Evolutionary conservation across 257 asterid species (phyloP), one percentile per base, ranked within the genome.

Genomic region (Misopates orontium): DNA sequence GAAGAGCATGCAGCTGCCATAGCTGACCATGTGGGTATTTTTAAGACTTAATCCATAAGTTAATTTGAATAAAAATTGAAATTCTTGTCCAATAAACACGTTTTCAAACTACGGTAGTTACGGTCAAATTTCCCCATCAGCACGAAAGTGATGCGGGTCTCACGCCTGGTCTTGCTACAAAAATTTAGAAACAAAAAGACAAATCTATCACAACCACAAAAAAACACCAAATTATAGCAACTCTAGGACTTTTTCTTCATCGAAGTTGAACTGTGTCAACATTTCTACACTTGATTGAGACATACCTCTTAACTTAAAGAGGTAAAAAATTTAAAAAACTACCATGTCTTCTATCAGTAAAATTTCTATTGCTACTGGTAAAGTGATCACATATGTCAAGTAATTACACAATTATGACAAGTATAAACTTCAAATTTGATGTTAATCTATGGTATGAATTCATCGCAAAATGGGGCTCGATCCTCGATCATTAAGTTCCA

Each of bases 21-120:
- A 17, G 32, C 31, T 50, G 69, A 64, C 69, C 69, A 31, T 25
- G 69, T 18, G 50, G 21, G 10, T 44, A 47, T 31, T 28, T 19
- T 1, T 15, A 24, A 47, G 45, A 62, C 25, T 5, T 11, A 44
- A 8, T 10, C 8, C 44, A 47, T 9, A 60, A 40, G 44, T 17
- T 25, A 19, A 17, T 36, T 4, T 16, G 11, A 10, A 59, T 59
- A 1, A n/a, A 36, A 59, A 23, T 13, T 17, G 52, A 14, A 28
- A 16, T 7, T 32, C 11, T 10, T 51, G 31, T 49, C 20, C 19
- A 14, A n/a, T 28, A 18, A 50, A 32, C 60, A 50, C 44, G 56
- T 62, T 47, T 44, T 45, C 55, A 62, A 61, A 15, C 21, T 13
- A 20, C n/a, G 56, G 24, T 45, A 5, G 50, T 13, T 18, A 10